Percentiles rank a stretch among this genome's conserved stretches.
Evolutionary conservation across 176 grass and related monocot species (phyloP).

Genomic region (Secale cereale): DNA sequence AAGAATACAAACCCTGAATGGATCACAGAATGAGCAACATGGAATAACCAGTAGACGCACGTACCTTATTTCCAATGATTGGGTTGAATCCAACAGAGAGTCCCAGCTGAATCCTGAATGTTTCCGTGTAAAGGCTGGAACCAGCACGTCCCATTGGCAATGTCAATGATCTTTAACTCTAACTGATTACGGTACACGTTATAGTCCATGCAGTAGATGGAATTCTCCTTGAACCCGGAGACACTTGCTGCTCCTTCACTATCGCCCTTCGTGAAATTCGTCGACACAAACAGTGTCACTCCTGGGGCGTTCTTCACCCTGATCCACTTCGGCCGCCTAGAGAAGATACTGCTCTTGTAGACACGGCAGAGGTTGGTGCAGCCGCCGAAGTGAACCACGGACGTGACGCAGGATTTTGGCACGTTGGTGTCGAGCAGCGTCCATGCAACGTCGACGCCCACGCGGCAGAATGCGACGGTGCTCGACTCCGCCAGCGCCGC

Average conservation of each 20-base stretch:
- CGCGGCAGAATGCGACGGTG: too few relatives aligned
- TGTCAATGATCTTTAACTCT: background rate
- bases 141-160: background rate
- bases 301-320: background rate
- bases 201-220: background rate
- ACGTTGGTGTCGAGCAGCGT: too few relatives aligned
- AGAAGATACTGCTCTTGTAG: too few relatives aligned
- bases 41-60: too few relatives aligned
- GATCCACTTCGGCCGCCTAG: too few relatives aligned
- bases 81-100: too few relatives aligned
- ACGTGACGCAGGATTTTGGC: too few relatives aligned
- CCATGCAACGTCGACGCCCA: too few relatives aligned
- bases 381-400: too few relatives aligned
- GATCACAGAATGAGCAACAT: background rate
- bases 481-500: too few relatives aligned
- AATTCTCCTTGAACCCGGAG: background rate
- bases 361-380: too few relatives aligned
- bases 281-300: background rate
- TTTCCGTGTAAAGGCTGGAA: background rate
- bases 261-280: background rate
- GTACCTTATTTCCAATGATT: constrained; percentile 8
- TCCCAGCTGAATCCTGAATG: background rate
- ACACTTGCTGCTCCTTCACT: background rate
- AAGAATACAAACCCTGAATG: background rate
- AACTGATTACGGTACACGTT: background rate